Base-by-base conservation (phyloP, 2,329 filamentous ascomycete species). In the Epichloe elymi region DNA sequence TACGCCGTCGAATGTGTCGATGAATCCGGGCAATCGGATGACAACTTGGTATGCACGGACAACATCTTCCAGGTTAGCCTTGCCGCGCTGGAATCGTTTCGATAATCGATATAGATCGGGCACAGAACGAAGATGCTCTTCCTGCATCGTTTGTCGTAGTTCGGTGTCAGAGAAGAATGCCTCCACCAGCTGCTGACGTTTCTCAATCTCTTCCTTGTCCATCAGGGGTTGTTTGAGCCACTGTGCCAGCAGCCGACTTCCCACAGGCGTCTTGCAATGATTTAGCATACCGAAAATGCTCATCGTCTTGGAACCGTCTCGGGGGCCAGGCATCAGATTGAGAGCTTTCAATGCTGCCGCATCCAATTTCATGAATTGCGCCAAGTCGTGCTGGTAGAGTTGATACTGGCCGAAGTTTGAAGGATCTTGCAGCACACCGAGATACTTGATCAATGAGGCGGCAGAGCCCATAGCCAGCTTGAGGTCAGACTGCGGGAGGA, bases 171-270 rank as follows among this genome's bases (percentile, higher is more conserved):
- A 84, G 47, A 91, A 86, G 64, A 98, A 98, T 0, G 91, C 90
- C 64, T 97, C 93, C 0, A 98, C 93, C 5, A 98, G 75, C 65
- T 95, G 88, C 60, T 97, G 93, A 15, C 93, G 80, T 64, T 85
- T 86, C 67, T 95, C 85, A 49, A 98, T 97, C 52, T 95, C 90
- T 2, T 77, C 74, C 55, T 88, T 81, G 69, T 79, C 88, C 93
- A 98, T 98, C 39, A 98, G 71, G 0, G 93, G 93, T 66, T 98
- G 93, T 69, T 98, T 98, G 49, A 98, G 74, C 93, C 93, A 98
- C 64, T 98, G 94, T 1, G 91, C 85, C 33, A 98, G 73, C 52
- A 98, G 67, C 46, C 94, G 79, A 61, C 90, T 95, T 14, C 93
- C 93, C 1, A 95, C 83, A 0, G 93, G 88, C 1, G 93, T 98